phyloP scores from a whole-genome alignment of 805 yeast species.

The Candida germanica region DNA sequence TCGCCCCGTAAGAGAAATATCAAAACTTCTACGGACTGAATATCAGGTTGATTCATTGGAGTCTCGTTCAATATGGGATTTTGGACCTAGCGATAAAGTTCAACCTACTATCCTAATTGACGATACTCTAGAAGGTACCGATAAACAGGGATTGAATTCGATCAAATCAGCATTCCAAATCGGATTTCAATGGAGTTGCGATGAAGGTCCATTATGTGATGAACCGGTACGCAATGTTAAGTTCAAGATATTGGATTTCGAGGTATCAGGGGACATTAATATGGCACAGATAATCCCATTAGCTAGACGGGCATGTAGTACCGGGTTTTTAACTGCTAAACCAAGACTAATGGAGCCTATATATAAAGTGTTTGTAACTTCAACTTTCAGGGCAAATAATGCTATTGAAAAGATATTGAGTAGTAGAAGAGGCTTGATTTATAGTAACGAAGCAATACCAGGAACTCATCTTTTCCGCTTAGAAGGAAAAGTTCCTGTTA shows the following conservation, averaged over 20 bases:
- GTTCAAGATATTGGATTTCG: slow-evolving; percentile 65
- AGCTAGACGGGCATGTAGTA: slow-evolving; percentile 78
- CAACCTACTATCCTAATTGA: slow-evolving; percentile 57
- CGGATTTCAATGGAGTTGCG: slow-evolving; percentile 81
- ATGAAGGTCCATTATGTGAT: slow-evolving; percentile 91
- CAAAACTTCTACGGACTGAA: slow-evolving; percentile 52
- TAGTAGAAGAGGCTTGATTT: slow-evolving; percentile 63
- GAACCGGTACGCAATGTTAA: slow-evolving; percentile 70
- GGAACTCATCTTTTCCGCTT: slow-evolving; percentile 70
- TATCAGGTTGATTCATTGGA: slow-evolving; percentile 83
- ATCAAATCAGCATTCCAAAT: slow-evolving; percentile 57
- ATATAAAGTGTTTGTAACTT: slow-evolving; percentile 56
- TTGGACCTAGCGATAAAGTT: slow-evolving; percentile 45
- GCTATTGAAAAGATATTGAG: slow-evolving; percentile 50
- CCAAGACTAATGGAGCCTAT: slow-evolving; percentile 85
- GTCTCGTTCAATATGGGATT: slow-evolving; percentile 77
- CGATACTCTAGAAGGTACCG: slow-evolving; percentile 74
- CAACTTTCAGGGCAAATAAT: slow-evolving; percentile 46
- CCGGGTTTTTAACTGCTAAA: slow-evolving; percentile 71
- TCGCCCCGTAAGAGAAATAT: slow-evolving; percentile 41
- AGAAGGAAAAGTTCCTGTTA: slow-evolving; percentile 72
- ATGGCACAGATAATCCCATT: slow-evolving; percentile 73
- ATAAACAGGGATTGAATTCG: slow-evolving; percentile 42
- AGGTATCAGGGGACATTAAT: slow-evolving; percentile 48
- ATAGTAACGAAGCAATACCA: slow-evolving; percentile 51